Conservation (phyloP, 225 moss, liverwort and hornwort genomes). For the Neckera pumila region DNA sequence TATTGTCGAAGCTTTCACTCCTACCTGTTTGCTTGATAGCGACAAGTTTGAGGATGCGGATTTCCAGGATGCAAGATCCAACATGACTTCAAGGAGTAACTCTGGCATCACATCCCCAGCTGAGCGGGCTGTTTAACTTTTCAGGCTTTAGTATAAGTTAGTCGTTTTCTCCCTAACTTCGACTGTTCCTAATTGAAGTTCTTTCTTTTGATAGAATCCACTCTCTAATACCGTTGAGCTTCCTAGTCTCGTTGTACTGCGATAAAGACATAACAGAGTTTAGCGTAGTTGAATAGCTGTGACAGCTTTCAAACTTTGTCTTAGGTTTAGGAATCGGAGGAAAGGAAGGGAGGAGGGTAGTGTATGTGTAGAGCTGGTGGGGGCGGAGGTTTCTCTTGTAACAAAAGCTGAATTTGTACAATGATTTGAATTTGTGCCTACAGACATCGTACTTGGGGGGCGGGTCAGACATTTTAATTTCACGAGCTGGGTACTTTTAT, state of each 20-base stretch:
- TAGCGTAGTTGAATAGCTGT: background rate
- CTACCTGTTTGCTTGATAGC: slow-evolving; percentile 37
- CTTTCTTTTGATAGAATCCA: background rate
- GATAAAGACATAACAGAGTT: background rate
- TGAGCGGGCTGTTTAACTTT: slow-evolving; percentile 6
- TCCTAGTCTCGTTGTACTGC: background rate
- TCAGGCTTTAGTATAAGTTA: background rate
- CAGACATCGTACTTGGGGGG: no score
- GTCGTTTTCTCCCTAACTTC: background rate
- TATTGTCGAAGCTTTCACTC: slow-evolving; percentile 57
- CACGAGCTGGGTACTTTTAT: background rate
- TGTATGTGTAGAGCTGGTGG: slow-evolving; percentile 17
- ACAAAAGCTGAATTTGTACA: slow-evolving; percentile 20
- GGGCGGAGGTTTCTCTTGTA: slow-evolving; percentile 8
- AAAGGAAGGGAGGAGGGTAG: background rate
- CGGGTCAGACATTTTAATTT: no score
- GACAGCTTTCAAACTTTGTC: background rate
- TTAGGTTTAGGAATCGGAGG: background rate
- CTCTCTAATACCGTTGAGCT: background rate
- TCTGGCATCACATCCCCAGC: slow-evolving; percentile 21
- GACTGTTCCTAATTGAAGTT: background rate
- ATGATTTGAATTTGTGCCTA: background rate
- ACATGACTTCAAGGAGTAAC: slow-evolving; percentile 31
- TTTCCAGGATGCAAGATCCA: slow-evolving; percentile 28
- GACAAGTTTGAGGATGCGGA: slow-evolving; percentile 25